A percentile compares a stretch with the other conserved stretches of the same genome.
These are phyloP conservation scores for Diophrys sp. DNA, from an alignment of 73 alveolate species.

Conservation along the genomic window DNA sequence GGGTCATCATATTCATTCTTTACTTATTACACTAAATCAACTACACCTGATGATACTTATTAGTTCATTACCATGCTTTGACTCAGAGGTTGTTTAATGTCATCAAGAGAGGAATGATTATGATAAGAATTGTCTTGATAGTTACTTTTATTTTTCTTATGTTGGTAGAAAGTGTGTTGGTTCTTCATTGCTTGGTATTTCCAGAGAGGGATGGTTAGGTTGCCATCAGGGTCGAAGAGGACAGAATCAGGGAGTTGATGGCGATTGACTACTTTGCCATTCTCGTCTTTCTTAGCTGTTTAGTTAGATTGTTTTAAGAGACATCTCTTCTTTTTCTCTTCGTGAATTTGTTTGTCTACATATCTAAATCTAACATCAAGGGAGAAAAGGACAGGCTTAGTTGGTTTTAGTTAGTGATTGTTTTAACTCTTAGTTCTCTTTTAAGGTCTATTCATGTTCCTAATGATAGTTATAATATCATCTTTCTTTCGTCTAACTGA, in stretches of 20 bases:
- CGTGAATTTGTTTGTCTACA: slow-evolving; percentile 40
- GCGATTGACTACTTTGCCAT: slow-evolving; percentile 4
- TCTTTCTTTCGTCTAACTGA: neutral
- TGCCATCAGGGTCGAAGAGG: neutral
- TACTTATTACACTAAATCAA: neutral
- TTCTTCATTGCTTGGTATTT: neutral
- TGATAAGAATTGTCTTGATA: neutral
- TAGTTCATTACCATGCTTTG: neutral
- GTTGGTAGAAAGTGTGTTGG: neutral
- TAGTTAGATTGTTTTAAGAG: neutral
- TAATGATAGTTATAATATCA: neutral
- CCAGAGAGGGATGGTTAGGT: neutral
- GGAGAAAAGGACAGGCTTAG: slow-evolving; percentile 38
- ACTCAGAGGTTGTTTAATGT: neutral
- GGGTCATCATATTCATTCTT: neutral
- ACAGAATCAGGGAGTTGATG: neutral
- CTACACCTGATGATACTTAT: neutral
- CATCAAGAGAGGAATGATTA: neutral
- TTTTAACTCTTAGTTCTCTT: neutral
- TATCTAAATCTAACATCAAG: slow-evolving; percentile 48
- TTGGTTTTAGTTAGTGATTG: slow-evolving; percentile 14
- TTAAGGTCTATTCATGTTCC: neutral
- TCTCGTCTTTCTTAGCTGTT: neutral
- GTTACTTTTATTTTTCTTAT: neutral
- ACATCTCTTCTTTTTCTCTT: slow-evolving; percentile 16